A percentile compares a stretch with the other conserved stretches of the same genome.
phyloP scores from a whole-genome alignment of 2,329 filamentous ascomycete genomes.

The Teratosphaeria destructans region DNA sequence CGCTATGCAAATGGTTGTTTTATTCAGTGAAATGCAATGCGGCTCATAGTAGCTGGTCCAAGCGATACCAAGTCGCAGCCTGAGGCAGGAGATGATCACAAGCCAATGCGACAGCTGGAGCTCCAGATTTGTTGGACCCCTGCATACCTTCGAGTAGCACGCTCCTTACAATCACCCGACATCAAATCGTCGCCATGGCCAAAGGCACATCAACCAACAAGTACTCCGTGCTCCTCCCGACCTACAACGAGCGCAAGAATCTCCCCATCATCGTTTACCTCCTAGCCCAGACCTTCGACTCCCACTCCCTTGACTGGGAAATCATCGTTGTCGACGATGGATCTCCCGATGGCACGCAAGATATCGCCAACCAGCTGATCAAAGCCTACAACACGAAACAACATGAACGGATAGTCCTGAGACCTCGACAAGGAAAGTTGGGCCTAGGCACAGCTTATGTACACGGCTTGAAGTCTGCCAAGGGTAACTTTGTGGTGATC shows the following conservation, averaged over 20 bases:
- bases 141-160: background rate
- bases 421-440: constrained; percentile 85
- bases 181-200: background rate
- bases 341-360: constrained; percentile 89
- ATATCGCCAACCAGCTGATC: constrained; percentile 81
- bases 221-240: constrained; percentile 95
- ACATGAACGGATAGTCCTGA: constrained; percentile 62
- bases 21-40: background rate
- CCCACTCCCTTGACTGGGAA: constrained; percentile 93
- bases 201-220: constrained; percentile 94
- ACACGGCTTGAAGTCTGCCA: constrained; percentile 80
- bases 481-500: constrained; percentile 95
- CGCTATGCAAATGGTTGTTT: background rate
- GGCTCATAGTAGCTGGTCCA: background rate
- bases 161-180: background rate
- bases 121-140: background rate
- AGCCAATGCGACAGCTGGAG: background rate
- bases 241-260: constrained; percentile 97
- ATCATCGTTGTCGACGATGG: constrained; percentile 97
- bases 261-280: constrained; percentile 93
- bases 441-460: constrained; percentile 96
- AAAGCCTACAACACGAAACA: constrained; percentile 54
- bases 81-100: background rate
- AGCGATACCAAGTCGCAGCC: background rate
- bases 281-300: constrained; percentile 80